Evolutionary conservation across 2,329 filamentous ascomycete species (phyloP), one percentile per base, ranked within the genome.

Genomic region (Helicocarpus griseus): DNA sequence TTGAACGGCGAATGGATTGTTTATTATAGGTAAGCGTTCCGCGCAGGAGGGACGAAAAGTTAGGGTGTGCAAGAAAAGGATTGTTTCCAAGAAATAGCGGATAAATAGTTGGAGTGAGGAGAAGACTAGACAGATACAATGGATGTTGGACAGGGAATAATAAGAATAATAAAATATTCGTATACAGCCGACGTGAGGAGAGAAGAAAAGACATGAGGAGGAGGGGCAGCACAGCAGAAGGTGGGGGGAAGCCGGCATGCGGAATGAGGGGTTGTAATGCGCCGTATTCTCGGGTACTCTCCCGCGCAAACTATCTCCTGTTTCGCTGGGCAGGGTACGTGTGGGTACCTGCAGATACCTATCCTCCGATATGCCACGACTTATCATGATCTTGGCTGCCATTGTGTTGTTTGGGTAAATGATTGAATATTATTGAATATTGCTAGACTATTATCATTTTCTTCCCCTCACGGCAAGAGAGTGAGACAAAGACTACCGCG

Each of bases 191-290:
- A 38, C n/a, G 35, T 38, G 35, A 38, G 38, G 19, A 40, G 29
- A 13, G 29, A 8, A 13, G 13, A 7, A 31, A 8, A 7, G 7
- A 13, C 3, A n/a, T 26, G 14, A n/a, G 21, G 43, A 46, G n/a
- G 43, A 46, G 43, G 29, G 17, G 28, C 13, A 22, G 43, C 9
- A 7, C n/a, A 9, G 14, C 3, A 28, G 29, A 33, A n/a, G 19
- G n/a, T 13, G 28, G 43, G 43, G 43, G 28, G 1, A 8, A 1
- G 14, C 24, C 26, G 14, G 31, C 31, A 4, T n/a, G 9, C 13
- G 41, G 13, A 45, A 17, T 46, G 43, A 46, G 43, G 43, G 43
- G 43, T 35, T 35, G 43, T 46, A n/a, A 8, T 35, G 28, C 17
- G 8, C 28, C 4, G 43, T 46, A 46, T 46, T 33, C 14, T 5